Percentiles rank a stretch among this genome's conserved stretches.
Evolutionary conservation across 805 yeast species (phyloP).

Genomic region (Wilhelminamyces savonicus): DNA sequence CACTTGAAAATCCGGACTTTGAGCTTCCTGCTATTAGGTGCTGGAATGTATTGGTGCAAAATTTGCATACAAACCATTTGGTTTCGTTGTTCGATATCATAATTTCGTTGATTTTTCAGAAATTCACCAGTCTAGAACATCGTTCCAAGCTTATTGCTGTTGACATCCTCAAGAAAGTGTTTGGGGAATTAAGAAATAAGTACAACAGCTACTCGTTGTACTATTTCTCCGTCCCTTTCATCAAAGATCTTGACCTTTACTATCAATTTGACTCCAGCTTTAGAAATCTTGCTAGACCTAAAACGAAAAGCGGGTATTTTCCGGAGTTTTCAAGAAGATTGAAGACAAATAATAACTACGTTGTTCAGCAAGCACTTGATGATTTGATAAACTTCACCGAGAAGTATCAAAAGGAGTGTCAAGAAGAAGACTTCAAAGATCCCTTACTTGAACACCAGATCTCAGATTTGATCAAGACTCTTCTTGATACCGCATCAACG

Average conservation of each 20-base stretch:
- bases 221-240: constrained; percentile 46
- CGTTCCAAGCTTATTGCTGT: constrained; percentile 47
- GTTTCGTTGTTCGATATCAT: constrained; percentile 67
- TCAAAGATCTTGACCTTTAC: constrained; percentile 14
- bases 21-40: constrained; percentile 59
- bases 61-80: constrained; percentile 51
- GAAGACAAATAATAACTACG: constrained; percentile 58
- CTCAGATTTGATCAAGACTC: constrained; percentile 44
- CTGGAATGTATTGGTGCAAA: constrained; percentile 56
- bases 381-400: constrained; percentile 53
- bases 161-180: constrained; percentile 38
- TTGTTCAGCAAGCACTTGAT: constrained; percentile 63
- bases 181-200: constrained; percentile 23
- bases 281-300: constrained; percentile 24
- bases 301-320: constrained; percentile 30
- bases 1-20: constrained; percentile 57
- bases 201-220: constrained; percentile 43
- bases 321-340: constrained; percentile 52
- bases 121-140: constrained; percentile 47
- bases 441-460: constrained; percentile 16
- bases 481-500: constrained; percentile 51
- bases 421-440: constrained; percentile 36
- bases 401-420: constrained; percentile 46
- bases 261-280: constrained; percentile 14
- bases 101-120: constrained; percentile 66